A percentile compares a stretch with the other conserved stretches of the same genome.
Conservation (phyloP, 202 grass and related monocot genomes). For the Cymbopogon flexuosus region DNA sequence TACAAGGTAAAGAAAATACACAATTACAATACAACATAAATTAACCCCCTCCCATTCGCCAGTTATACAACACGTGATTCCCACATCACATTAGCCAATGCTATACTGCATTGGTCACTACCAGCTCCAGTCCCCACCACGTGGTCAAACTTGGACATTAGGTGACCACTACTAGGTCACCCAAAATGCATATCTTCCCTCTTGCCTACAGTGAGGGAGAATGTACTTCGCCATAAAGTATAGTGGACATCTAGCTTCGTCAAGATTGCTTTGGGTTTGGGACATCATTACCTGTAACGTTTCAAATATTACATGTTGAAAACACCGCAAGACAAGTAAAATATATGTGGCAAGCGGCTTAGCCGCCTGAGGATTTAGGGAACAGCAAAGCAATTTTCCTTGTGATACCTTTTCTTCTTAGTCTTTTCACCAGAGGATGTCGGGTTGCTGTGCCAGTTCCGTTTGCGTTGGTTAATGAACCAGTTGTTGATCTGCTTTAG, state of each 20-base stretch:
- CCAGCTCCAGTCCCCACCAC: constrained; percentile 1
- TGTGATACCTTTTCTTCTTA: constrained; percentile 85
- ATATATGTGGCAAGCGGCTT: not conserved
- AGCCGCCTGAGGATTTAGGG: not conserved
- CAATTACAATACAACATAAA: constrained; percentile 28
- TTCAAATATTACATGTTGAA: constrained; percentile 39
- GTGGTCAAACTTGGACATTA: constrained; percentile 20
- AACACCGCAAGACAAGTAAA: not conserved
- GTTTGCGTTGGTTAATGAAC: constrained; percentile 99
- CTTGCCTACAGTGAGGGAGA: not conserved
- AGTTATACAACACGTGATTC: constrained; percentile 32
- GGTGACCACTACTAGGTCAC: not conserved
- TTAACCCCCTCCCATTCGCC: not conserved
- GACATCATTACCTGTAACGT: constrained; percentile 34
- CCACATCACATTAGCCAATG: constrained; percentile 31
- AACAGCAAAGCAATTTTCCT: not conserved
- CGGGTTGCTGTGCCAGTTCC: constrained; percentile 97
- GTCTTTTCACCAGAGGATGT: constrained; percentile 71
- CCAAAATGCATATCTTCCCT: not conserved
- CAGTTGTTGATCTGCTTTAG: constrained; percentile 99
- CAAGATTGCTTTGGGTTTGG: constrained; percentile 13
- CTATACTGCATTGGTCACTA: constrained; percentile 24
- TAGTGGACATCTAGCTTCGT: constrained; percentile 39
- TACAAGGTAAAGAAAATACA: constrained; percentile 19
- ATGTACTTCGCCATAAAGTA: constrained; percentile 29